Evolutionary conservation across 2,329 filamentous ascomycete species (phyloP), one percentile per base, ranked within the genome.

Genomic region (Curvularia verruculosa): DNA sequence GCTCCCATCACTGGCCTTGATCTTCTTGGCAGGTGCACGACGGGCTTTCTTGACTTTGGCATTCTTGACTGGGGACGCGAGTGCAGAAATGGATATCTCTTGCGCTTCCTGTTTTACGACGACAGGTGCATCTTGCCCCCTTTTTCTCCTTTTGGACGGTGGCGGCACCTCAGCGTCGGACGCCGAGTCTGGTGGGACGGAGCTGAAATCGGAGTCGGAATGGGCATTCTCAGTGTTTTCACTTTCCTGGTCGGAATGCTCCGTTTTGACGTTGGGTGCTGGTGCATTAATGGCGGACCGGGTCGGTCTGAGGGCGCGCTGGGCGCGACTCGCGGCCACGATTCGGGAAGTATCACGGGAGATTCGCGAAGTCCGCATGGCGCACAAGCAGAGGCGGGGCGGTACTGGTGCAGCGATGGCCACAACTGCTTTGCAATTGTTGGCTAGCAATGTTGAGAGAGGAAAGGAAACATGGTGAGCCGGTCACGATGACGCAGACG

Each of bases 141-240:
- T 77, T 66, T 83, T 86, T 36, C 81, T 80, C 67, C 85, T 86
- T 61, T 60, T 68, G 31, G 54, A 60, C 37, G 52, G 52, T 18
- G 44, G 59, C 34, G 58, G 43, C 24, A 58, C 62, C 19, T 66
- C 63, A 19, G 37, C 58, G 34, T 73, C 71, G 21, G 70, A 72
- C 19, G 54, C 62, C 19, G 60, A 66, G 6, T 70, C 66, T 31
- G 64, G 57, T 4, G 71, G 69, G 40, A 61, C 67, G 19, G 73
- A 73, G 52, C 71, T 76, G 51, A 74, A 52, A 40, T 72, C 72
- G 7, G 73, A 75, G 9, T 70, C 73, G 13, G 72, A 68, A 2
- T 49, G 45, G 9, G 45, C 49, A 37, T 52, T 47, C 24, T 54
- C 58, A 36, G 59, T 49, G 21, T 37, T 49, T 21, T 39, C 49